Evolutionary conservation across 1,139 yeast genomes (phyloP).

Genomic region (Lodderomyces margitis): DNA sequence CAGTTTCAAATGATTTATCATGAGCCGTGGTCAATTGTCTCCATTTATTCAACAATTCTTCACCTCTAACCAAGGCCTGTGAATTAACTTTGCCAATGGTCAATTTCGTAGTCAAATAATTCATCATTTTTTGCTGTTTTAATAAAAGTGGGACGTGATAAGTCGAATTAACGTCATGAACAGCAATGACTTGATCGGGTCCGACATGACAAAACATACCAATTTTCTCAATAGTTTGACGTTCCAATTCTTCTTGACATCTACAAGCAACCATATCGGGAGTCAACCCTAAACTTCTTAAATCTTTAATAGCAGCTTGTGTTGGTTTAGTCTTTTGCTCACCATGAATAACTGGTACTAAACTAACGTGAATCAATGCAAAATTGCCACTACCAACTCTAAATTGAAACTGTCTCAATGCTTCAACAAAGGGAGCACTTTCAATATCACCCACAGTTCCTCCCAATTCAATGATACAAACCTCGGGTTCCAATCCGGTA

Average conservation of each 20-base stretch:
- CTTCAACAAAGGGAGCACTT: conserved; percentile 98
- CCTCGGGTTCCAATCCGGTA: conserved; percentile 83
- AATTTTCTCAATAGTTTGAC: conserved; percentile 85
- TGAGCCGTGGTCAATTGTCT: conserved; percentile 68
- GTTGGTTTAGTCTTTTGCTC: conserved; percentile 99
- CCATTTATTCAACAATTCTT: conserved; percentile 73
- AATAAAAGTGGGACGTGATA: conserved; percentile 94
- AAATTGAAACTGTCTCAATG: conserved; percentile 97
- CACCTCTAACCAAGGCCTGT: conserved; percentile 66
- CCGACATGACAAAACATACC: conserved; percentile 99
- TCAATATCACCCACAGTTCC: conserved; percentile 99
- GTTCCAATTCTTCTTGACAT: conserved; percentile 81
- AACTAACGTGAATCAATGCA: conserved; percentile 92
- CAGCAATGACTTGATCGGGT: conserved; percentile 93
- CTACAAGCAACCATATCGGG: conserved; percentile 99
- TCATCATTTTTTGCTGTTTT: conserved; percentile 82
- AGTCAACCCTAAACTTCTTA: conserved; percentile 88
- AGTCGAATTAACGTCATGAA: conserved; percentile 94
- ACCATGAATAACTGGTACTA: conserved; percentile 96
- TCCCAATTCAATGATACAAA: conserved; percentile 95
- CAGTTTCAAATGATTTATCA: conserved; percentile 82
- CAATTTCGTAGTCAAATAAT: conserved; percentile 70
- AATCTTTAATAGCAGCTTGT: conserved; percentile 96
- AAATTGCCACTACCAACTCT: conserved; percentile 93
- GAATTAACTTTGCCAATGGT: conserved; percentile 53